These are phyloP conservation scores for Penicillium sp. DNA, from an alignment of 2,329 filamentous ascomycete species.

Conservation along the genomic window DNA sequence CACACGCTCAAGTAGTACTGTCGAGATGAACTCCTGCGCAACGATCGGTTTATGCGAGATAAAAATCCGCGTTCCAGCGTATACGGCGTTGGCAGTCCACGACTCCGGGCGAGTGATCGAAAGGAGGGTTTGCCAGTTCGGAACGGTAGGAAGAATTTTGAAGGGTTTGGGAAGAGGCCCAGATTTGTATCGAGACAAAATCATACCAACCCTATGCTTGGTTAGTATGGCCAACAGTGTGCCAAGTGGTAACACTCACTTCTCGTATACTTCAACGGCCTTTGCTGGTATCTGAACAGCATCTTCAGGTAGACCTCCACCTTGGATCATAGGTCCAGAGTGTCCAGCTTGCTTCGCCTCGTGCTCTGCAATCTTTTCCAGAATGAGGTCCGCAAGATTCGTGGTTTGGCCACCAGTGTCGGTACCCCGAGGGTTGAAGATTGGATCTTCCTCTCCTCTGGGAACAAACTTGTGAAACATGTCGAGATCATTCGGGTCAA, in stretches of 20 bases:
- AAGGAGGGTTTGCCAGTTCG: slow-evolving; percentile 88
- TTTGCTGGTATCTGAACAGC: slow-evolving; percentile 86
- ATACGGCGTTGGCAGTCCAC: slow-evolving; percentile 81
- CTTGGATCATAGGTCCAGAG: slow-evolving; percentile 50
- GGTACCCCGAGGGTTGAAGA: slow-evolving; percentile 64
- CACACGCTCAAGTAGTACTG: slow-evolving; percentile 86
- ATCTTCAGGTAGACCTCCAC: slow-evolving; percentile 70
- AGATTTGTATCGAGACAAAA: slow-evolving; percentile 90
- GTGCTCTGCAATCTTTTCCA: slow-evolving; percentile 91
- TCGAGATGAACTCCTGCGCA: slow-evolving; percentile 83
- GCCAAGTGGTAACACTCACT: slow-evolving; percentile 57
- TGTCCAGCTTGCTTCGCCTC: slow-evolving; percentile 69
- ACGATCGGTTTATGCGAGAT: slow-evolving; percentile 80
- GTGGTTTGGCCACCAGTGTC: slow-evolving; percentile 62
- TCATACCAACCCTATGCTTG: slow-evolving; percentile 71
- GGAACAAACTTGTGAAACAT: slow-evolving; percentile 91
- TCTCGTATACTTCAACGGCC: slow-evolving; percentile 91
- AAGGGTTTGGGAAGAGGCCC: slow-evolving; percentile 98
- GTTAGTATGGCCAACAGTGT: slow-evolving; percentile 22
- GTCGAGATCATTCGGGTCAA: slow-evolving; percentile 87
- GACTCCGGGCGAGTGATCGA: slow-evolving; percentile 79
- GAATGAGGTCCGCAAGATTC: slow-evolving; percentile 89
- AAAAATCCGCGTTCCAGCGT: slow-evolving; percentile 90
- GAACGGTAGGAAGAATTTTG: slow-evolving; percentile 92
- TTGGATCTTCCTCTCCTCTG: slow-evolving; percentile 71